phyloP scores from a whole-genome alignment of 2,329 filamentous ascomycete genomes.

The Aphanocladium album region DNA sequence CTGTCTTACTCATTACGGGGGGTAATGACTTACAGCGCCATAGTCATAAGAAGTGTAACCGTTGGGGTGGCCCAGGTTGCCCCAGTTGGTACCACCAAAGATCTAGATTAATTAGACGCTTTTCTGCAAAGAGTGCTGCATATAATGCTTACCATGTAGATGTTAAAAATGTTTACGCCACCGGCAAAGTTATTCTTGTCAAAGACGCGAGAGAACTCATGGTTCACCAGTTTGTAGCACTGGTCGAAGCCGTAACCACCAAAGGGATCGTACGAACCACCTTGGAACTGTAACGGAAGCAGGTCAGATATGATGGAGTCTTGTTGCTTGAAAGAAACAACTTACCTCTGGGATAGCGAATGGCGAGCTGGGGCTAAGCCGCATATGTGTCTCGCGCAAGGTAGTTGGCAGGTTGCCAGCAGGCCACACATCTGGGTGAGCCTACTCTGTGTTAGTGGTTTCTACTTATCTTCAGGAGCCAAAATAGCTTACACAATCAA shows the following conservation, averaged over 20 bases:
- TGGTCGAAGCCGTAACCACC: slow-evolving; percentile 65
- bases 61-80: slow-evolving; percentile 66
- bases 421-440: slow-evolving; percentile 44
- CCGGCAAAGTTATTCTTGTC: slow-evolving; percentile 71
- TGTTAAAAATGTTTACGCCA: slow-evolving; percentile 61
- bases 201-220: slow-evolving; percentile 73
- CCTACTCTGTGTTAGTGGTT: slow-evolving; percentile 17
- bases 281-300: slow-evolving; percentile 53
- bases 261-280: slow-evolving; percentile 68
- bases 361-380: slow-evolving; percentile 60
- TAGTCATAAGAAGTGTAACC: slow-evolving; percentile 58
- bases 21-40: slow-evolving; percentile 33
- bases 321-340: slow-evolving; percentile 11
- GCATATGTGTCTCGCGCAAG: slow-evolving; percentile 50
- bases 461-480: background rate
- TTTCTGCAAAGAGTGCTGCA: background rate
- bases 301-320: background rate
- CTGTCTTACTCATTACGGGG: background rate
- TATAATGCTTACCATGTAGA: slow-evolving; percentile 61
- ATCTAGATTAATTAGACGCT: slow-evolving; percentile 33
- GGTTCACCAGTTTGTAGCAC: slow-evolving; percentile 60
- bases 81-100: slow-evolving; percentile 80
- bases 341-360: slow-evolving; percentile 56
- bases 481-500: slow-evolving; percentile 39
- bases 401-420: slow-evolving; percentile 30